These are phyloP conservation scores for Solanum chacoense DNA, from an alignment of 305 asterid genomes.

Conservation along the genomic window DNA sequence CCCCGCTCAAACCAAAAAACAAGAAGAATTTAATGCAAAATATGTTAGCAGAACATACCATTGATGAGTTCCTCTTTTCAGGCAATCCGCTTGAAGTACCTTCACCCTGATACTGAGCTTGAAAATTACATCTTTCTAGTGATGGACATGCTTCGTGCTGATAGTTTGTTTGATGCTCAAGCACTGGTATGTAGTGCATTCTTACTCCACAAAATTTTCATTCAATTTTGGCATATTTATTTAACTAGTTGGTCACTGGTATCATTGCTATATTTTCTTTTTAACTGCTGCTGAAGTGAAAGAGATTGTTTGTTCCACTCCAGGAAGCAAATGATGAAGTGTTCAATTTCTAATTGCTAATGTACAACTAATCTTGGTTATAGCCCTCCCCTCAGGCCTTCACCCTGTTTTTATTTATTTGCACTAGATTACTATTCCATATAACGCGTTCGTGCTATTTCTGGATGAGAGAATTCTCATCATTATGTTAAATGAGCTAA, in stretches of 20 bases:
- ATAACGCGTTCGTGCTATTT: too few relatives aligned
- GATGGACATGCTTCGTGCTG: constrained; percentile 80
- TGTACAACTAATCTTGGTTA: neutral
- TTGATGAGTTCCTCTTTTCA: constrained; percentile 23
- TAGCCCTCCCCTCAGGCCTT: neutral
- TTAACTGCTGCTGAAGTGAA: neutral
- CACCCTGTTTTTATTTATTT: neutral
- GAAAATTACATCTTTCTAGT: constrained; percentile 63
- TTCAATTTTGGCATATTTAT: neutral
- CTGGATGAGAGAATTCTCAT: too few relatives aligned
- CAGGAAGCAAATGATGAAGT: neutral
- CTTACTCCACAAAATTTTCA: neutral
- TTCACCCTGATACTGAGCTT: constrained; percentile 87
- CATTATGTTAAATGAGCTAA: too few relatives aligned
- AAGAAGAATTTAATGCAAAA: neutral
- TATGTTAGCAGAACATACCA: neutral
- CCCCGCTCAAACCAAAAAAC: neutral
- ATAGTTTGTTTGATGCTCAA: constrained; percentile 77
- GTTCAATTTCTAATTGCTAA: neutral
- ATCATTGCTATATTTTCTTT: neutral
- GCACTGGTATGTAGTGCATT: constrained; percentile 52
- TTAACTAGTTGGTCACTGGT: neutral
- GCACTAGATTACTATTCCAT: neutral
- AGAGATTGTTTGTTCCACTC: neutral
- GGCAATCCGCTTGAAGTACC: constrained; percentile 81